These are phyloP conservation scores for Pseudopithomyces chartarum DNA, from an alignment of 2,329 filamentous ascomycete species.

Conservation along the genomic window DNA sequence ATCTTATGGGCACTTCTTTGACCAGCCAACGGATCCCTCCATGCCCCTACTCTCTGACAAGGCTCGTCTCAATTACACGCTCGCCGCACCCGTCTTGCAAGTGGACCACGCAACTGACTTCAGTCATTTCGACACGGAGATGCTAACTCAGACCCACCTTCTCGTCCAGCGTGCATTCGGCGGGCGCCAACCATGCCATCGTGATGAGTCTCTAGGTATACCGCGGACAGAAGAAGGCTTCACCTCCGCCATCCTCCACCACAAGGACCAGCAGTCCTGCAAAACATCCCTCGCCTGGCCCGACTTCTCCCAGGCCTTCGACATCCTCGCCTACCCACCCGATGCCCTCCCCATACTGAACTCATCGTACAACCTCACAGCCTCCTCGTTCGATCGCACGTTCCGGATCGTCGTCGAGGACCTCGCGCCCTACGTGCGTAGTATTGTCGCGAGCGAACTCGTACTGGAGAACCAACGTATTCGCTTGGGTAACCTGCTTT, in stretches of 20 bases:
- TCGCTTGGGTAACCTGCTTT: constrained; percentile 65
- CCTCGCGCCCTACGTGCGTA: constrained; percentile 86
- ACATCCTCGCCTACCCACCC: constrained; percentile 52
- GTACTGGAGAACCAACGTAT: constrained; percentile 70
- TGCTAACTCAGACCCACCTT: constrained; percentile 35
- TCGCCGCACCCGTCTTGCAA: constrained; percentile 60
- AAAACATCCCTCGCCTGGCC: constrained; percentile 35
- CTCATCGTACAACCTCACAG: constrained; percentile 57
- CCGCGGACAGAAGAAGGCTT: constrained; percentile 22
- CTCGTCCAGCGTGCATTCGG: constrained; percentile 22
- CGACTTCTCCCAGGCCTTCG: constrained; percentile 56
- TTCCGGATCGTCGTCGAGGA: constrained; percentile 71
- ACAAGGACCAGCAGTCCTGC: constrained; percentile 22
- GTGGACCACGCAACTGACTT: constrained; percentile 55
- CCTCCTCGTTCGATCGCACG: constrained; percentile 78
- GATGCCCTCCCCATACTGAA: constrained; percentile 33
- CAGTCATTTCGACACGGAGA: constrained; percentile 42
- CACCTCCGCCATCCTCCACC: constrained; percentile 36
- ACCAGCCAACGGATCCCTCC: constrained; percentile 66
- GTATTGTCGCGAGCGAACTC: constrained; percentile 78
- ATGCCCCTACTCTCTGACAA: constrained; percentile 62
- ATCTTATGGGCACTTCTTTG: constrained; percentile 24
- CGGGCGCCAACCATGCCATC: not conserved
- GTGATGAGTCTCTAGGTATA: not conserved
- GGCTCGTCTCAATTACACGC: constrained; percentile 59